Base-by-base conservation (phyloP, 352 stramenopile species). In the Blastocystis sp. region DNA sequence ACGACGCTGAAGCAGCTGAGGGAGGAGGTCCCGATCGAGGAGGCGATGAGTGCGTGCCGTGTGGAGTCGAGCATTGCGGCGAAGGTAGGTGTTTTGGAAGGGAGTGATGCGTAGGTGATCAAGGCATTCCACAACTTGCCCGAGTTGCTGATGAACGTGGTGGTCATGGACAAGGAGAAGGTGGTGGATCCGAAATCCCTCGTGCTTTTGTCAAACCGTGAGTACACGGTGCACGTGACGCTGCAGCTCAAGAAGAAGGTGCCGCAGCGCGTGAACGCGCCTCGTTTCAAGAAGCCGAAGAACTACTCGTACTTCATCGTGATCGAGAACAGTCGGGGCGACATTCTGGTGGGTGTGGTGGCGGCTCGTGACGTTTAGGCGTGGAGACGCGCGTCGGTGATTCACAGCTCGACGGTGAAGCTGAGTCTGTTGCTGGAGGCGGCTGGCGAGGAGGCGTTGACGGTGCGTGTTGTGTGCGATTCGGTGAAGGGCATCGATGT, bases 251-350 rank as follows among this genome's bases (percentile, higher is more conserved):
- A 74, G 51, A 51, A 61, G 10, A 3, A n/a, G 21, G 79, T 89
- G n/a, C 79, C 79, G 21, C 67, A 80, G 26, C 63, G 67, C 35
- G 79, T 89, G n/a, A 59, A 62, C 45, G 79, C 79, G 6, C 79
- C 79, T 3, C 79, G 63, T 16, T 89, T 89, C 33, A 89, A 89
- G 61, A 89, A 89, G 33, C 79, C 79, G 39, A 89, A 89, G 67
- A 89, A 89, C 37, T 89, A 89, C 74, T 85, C 74, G 2, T 85
- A 85, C 66, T 85, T 85, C 60, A 55, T 85, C 33, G 41, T 31
- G 24, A 55, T 85, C 0, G 35, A 67, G 37, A 62, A 85, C 35
- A 31, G 1, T 31, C 29, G 35, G 0, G 74, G 50, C 26, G 9
- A 62, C 6, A 69, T 85, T 50, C 74, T 85, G 74, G 66, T 77